Percentiles rank a stretch among this genome's conserved stretches.
phyloP scores from a whole-genome alignment of 2,329 filamentous ascomycete species.

The Nannizziopsis arthrosporioides region DNA sequence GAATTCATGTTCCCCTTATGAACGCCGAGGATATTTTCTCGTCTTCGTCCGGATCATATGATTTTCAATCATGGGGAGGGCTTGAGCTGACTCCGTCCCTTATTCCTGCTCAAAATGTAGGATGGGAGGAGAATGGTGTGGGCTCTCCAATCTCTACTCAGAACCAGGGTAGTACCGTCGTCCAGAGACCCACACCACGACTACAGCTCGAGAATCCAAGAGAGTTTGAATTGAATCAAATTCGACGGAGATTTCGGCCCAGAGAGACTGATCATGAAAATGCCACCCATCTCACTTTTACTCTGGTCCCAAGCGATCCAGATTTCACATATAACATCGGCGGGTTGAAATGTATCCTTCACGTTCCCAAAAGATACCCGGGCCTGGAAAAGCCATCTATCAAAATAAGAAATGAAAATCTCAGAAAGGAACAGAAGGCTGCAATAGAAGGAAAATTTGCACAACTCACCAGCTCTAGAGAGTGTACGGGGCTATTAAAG shows the following conservation, averaged over 20 bases:
- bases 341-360: constrained; percentile 54
- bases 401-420: constrained; percentile 55
- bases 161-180: neutral
- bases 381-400: constrained; percentile 43
- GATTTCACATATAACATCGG: constrained; percentile 72
- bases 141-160: no score
- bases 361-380: constrained; percentile 55
- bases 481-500: constrained; percentile 47
- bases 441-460: constrained; percentile 69
- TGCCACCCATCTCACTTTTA: constrained; percentile 51
- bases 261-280: constrained; percentile 38
- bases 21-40: neutral
- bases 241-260: constrained; percentile 54
- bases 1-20: constrained; percentile 5
- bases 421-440: constrained; percentile 59
- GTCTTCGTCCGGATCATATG: neutral
- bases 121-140: no score
- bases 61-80: neutral
- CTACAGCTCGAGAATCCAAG: constrained; percentile 56
- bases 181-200: constrained; percentile 45
- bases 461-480: constrained; percentile 44
- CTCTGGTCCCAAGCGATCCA: constrained; percentile 61
- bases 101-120: neutral
- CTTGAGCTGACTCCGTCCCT: neutral
- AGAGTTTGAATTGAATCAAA: constrained; percentile 62